These are phyloP conservation scores for Termitomyces sp. DNA, from an alignment of 768 basidiomycete genomes.

Conservation along the genomic window DNA sequence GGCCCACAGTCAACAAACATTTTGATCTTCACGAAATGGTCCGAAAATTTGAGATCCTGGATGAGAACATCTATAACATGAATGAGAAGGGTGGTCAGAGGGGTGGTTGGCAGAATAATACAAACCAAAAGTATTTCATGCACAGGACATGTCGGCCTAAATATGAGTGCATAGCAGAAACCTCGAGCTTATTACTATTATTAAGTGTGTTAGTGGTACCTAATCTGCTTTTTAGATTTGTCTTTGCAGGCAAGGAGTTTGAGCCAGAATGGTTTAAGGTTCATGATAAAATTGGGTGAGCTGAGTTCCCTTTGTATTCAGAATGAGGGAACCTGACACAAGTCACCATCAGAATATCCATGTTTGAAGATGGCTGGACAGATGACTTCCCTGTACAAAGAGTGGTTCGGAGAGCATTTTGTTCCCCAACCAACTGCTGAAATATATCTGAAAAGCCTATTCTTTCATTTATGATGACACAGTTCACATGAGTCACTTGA, in stretches of 20 bases:
- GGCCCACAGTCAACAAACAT: neutral
- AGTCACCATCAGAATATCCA: neutral
- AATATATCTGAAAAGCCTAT: conserved; percentile 18
- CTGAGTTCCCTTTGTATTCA: neutral
- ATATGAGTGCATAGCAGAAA: neutral
- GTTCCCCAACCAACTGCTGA: neutral
- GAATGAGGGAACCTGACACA: neutral
- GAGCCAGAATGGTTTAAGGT: neutral
- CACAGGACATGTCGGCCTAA: neutral
- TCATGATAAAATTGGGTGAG: neutral
- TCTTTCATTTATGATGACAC: conserved; percentile 42
- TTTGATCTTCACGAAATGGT: neutral
- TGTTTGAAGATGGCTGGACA: neutral
- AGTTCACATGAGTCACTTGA: conserved; percentile 27
- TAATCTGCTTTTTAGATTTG: neutral
- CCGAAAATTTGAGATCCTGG: neutral
- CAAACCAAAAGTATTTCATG: neutral
- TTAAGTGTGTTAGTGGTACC: neutral
- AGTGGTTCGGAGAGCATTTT: neutral
- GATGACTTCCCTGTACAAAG: neutral
- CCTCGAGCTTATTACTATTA: neutral
- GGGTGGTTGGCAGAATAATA: neutral
- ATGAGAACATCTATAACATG: neutral
- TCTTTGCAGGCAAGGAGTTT: neutral
- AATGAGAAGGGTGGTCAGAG: neutral